Percentiles rank a stretch among this genome's conserved stretches.
Conservation (phyloP, 73 alveolate species). For the Tetrahymena thermophila region DNA sequence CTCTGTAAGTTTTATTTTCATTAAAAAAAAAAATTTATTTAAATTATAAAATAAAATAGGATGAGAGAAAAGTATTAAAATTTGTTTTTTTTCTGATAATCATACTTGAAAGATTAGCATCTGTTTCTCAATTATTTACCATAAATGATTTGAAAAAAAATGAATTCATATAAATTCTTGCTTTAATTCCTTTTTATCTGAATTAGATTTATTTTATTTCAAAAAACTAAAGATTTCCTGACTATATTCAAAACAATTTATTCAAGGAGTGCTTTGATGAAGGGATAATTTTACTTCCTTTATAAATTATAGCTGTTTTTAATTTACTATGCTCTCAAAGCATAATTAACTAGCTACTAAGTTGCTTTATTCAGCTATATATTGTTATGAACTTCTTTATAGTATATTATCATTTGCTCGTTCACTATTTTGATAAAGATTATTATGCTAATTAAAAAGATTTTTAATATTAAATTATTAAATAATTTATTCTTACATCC, state of each 20-base stretch:
- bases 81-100: not conserved
- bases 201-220: not conserved
- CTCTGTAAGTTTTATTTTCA: not conserved
- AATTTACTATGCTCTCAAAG: not conserved
- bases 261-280: not conserved
- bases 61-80: not conserved
- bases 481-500: too few species aligned
- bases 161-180: not conserved
- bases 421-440: too few species aligned
- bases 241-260: not conserved
- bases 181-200: not conserved
- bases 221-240: not conserved
- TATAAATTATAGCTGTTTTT: not conserved
- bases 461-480: too few species aligned
- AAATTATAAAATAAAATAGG: not conserved
- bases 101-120: not conserved
- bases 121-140: not conserved
- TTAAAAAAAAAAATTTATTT: not conserved
- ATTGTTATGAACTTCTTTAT: too few species aligned
- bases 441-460: too few species aligned
- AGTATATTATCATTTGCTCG: too few species aligned
- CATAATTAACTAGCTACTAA: not conserved
- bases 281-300: not conserved
- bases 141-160: not conserved
- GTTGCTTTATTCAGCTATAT: not conserved